These are phyloP conservation scores for Aphanomyces cochlioides DNA, from an alignment of 352 stramenopile genomes.

Conservation along the genomic window DNA sequence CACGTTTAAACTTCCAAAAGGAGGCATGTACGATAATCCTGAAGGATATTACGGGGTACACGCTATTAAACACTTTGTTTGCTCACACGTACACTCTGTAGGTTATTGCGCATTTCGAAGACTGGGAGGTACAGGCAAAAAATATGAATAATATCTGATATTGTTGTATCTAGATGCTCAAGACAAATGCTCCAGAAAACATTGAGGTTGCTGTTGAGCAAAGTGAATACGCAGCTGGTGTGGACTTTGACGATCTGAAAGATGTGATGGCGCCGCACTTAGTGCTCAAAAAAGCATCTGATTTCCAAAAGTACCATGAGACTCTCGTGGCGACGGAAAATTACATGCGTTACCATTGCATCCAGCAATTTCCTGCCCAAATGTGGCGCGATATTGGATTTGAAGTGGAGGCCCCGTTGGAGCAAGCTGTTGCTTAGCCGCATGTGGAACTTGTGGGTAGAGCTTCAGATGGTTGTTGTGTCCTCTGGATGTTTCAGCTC, in stretches of 20 bases:
- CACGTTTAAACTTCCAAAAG: conserved; percentile 53
- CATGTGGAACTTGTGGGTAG: too few species aligned
- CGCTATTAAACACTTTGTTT: conserved; percentile 5
- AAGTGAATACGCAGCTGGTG: background rate
- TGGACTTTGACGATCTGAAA: conserved; percentile 13
- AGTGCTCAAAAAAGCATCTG: conserved; percentile 4
- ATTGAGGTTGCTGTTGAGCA: conserved; percentile 8
- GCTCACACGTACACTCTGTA: conserved; percentile 25
- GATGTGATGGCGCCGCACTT: background rate
- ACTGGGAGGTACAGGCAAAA: conserved; percentile 49
- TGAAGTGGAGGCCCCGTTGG: too few species aligned
- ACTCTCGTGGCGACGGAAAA: conserved; percentile 3
- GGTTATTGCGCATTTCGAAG: conserved; percentile 57
- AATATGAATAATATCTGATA: background rate
- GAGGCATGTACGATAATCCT: conserved; percentile 48
- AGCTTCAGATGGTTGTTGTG: too few species aligned
- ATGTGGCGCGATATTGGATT: conserved; percentile 10
- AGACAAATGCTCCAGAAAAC: background rate
- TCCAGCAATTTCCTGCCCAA: background rate
- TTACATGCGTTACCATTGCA: conserved; percentile 10
- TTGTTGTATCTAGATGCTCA: conserved; percentile 1
- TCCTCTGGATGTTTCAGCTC: too few species aligned
- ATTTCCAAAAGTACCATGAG: background rate
- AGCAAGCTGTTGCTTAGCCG: too few species aligned
- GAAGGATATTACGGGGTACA: conserved; percentile 56